Evolutionary conservation across 345 rosid species (phyloP).

Genomic region (Nasturtium officinale): DNA sequence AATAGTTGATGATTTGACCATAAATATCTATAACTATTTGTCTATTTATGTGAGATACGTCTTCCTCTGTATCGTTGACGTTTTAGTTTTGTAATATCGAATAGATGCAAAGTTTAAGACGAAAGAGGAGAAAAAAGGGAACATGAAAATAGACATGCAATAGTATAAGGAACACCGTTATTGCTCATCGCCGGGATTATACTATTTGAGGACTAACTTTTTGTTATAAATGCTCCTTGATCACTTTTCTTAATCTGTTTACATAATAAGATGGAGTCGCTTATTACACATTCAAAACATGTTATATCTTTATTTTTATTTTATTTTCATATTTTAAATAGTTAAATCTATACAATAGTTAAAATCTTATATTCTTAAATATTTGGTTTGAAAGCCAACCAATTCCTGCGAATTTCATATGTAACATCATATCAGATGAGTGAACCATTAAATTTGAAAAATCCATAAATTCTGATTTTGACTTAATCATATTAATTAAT

Average conservation of each 20-base stretch:
- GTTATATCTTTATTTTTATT: not conserved
- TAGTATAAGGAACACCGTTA: conserved; percentile 38
- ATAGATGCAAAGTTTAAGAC: conserved; percentile 34
- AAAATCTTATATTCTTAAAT: not conserved
- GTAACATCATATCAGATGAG: conserved; percentile 17
- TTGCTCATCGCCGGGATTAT: conserved; percentile 32
- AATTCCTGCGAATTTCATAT: not conserved
- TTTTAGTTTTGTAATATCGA: not conserved
- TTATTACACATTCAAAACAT: conserved; percentile 29
- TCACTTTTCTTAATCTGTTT: conserved; percentile 22
- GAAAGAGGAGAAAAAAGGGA: conserved; percentile 11
- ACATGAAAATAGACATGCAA: conserved; percentile 44
- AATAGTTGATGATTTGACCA: conserved; percentile 29
- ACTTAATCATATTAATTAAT: not conserved
- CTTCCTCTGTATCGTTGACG: conserved; percentile 19
- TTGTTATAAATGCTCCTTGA: conserved; percentile 3
- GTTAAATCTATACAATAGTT: not conserved
- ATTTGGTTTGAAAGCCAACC: not conserved
- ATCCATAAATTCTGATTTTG: not conserved
- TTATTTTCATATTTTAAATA: not conserved
- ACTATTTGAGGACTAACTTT: conserved; percentile 29
- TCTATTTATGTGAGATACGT: conserved; percentile 31
- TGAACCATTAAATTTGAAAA: conserved; percentile 14
- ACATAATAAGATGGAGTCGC: conserved; percentile 17
- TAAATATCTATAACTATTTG: not conserved